Evolutionary conservation across 2,329 filamentous ascomycete genomes (phyloP).

Genomic region (Hymenoscyphus occultus): DNA sequence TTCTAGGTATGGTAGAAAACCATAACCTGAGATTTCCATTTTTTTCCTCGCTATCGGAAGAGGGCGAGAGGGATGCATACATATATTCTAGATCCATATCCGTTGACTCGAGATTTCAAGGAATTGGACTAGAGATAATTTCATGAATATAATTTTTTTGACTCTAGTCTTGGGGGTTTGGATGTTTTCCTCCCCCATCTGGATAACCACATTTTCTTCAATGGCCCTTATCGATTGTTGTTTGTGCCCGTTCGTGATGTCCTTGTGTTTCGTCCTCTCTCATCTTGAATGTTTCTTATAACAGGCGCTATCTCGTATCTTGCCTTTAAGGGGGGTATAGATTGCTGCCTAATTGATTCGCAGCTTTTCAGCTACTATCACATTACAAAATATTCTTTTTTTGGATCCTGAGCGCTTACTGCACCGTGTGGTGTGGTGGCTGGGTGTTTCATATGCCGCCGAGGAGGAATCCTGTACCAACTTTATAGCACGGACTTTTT

Average conservation of each 20-base stretch:
- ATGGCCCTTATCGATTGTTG: too few species aligned
- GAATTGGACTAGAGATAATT: not conserved
- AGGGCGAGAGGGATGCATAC: not conserved
- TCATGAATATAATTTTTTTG: not conserved
- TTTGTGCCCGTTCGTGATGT: not conserved
- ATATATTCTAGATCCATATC: not conserved
- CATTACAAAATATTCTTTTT: too few species aligned
- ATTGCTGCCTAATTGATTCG: too few species aligned
- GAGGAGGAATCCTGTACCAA: too few species aligned
- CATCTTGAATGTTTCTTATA: not conserved
- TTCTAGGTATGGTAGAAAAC: constrained; percentile 1
- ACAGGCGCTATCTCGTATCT: not conserved
- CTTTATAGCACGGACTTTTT: too few species aligned
- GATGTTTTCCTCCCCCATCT: not conserved
- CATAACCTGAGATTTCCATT: not conserved
- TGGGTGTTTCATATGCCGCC: too few species aligned
- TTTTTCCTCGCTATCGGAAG: not conserved
- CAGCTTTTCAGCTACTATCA: too few species aligned
- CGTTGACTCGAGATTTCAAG: not conserved
- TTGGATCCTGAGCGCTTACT: too few species aligned
- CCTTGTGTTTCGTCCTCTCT: not conserved
- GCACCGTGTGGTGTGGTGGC: too few species aligned
- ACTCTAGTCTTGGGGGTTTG: not conserved
- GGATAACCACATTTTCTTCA: not conserved
- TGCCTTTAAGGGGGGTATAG: too few species aligned